Percentiles rank a stretch among this genome's conserved stretches.
Evolutionary conservation across 768 basidiomycete species (phyloP).

Genomic region (Calocybe cyanea): DNA sequence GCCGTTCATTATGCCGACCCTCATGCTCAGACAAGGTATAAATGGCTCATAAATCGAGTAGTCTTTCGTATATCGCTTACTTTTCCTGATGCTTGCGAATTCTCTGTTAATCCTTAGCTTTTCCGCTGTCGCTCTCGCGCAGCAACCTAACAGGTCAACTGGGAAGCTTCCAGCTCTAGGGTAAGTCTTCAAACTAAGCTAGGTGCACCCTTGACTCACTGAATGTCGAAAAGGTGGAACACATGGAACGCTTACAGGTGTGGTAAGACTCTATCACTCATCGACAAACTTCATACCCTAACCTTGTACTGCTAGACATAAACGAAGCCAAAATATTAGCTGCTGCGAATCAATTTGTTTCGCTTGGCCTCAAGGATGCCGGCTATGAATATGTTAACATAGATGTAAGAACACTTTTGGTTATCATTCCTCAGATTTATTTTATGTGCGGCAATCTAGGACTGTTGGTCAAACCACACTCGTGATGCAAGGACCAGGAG

Average conservation of each 20-base stretch:
- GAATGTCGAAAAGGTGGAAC: conserved; percentile 39
- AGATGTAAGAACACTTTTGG: conserved; percentile 29
- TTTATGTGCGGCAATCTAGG: conserved; percentile 24
- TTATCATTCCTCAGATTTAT: neutral
- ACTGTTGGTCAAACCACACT: conserved; percentile 42
- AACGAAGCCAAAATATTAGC: conserved; percentile 40
- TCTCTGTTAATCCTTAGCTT: conserved; percentile 8
- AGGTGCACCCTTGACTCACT: neutral
- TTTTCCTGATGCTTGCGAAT: conserved; percentile 3
- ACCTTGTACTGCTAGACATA: conserved; percentile 33
- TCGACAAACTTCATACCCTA: neutral
- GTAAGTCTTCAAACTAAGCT: conserved; percentile 17
- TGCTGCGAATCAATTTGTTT: conserved; percentile 43
- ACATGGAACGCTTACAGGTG: conserved; percentile 49
- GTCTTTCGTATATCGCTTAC: neutral
- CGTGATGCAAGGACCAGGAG: conserved; percentile 37
- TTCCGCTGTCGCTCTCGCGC: conserved; percentile 16
- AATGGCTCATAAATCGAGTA: neutral
- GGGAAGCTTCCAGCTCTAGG: conserved; percentile 47
- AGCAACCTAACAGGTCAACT: conserved; percentile 33
- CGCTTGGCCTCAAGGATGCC: conserved; percentile 42
- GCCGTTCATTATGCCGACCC: neutral
- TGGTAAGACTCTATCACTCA: conserved; percentile 19
- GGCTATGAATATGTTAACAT: conserved; percentile 53
- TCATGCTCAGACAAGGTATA: neutral